These are phyloP conservation scores for Xylariaceae sp. DNA, from an alignment of 2,329 filamentous ascomycete genomes.

Conservation along the genomic window DNA sequence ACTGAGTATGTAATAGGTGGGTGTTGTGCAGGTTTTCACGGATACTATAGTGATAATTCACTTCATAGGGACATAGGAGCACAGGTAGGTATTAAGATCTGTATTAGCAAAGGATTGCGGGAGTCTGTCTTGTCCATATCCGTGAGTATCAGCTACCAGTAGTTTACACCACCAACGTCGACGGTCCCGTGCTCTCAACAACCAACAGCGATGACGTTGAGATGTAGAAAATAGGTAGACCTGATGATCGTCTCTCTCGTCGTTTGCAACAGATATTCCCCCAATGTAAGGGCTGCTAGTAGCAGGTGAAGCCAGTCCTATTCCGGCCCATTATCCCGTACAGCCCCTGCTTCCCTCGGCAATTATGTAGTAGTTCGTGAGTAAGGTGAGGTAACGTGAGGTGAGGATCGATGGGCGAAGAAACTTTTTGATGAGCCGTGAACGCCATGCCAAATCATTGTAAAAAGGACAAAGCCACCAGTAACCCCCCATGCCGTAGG, in stretches of 20 bases:
- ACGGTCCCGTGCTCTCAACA: neutral
- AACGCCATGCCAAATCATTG: neutral
- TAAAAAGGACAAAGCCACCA: neutral
- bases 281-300: neutral
- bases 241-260: neutral
- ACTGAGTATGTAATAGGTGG: too few species aligned
- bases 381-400: neutral
- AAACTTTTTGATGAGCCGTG: neutral
- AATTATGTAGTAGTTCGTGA: neutral
- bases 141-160: neutral
- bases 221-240: neutral
- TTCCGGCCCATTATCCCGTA: neutral
- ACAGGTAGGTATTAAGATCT: too few species aligned
- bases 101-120: neutral
- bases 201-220: neutral
- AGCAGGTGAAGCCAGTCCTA: neutral
- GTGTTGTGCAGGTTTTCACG: too few species aligned
- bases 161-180: neutral
- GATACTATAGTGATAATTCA: too few species aligned
- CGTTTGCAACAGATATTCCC: neutral
- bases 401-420: neutral
- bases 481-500: neutral
- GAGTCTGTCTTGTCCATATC: neutral
- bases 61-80: too few species aligned
- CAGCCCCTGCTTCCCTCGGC: neutral